phyloP scores from a whole-genome alignment of 2,329 filamentous ascomycete genomes.

The Colletotrichum salicis region DNA sequence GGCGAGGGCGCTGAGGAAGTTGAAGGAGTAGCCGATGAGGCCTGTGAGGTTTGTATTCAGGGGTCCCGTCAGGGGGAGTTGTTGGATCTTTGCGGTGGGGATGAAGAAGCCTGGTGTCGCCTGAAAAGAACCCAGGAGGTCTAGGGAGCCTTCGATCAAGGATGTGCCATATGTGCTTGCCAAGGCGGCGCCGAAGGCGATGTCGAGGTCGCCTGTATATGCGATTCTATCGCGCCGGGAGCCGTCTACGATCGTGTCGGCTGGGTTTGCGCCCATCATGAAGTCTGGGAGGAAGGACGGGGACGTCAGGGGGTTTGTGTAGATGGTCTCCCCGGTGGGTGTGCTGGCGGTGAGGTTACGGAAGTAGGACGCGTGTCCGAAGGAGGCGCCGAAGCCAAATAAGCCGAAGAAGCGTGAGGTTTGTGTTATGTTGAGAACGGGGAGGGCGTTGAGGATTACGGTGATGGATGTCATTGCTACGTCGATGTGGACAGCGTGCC shows the following conservation, averaged over 20 bases:
- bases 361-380: slow-evolving; percentile 43
- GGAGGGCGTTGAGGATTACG: slow-evolving; percentile 35
- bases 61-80: slow-evolving; percentile 36
- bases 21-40: slow-evolving; percentile 48
- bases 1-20: slow-evolving; percentile 45
- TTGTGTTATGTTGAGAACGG: slow-evolving; percentile 42
- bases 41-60: slow-evolving; percentile 43
- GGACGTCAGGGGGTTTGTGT: slow-evolving; percentile 42
- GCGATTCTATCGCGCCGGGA: slow-evolving; percentile 47
- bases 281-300: slow-evolving; percentile 44
- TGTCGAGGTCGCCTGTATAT: slow-evolving; percentile 46
- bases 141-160: slow-evolving; percentile 40
- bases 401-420: slow-evolving; percentile 43
- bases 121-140: slow-evolving; percentile 43
- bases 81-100: slow-evolving; percentile 46
- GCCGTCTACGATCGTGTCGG: slow-evolving; percentile 46
- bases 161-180: slow-evolving; percentile 42
- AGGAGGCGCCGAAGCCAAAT: slow-evolving; percentile 45
- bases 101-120: slow-evolving; percentile 44
- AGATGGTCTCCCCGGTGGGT: slow-evolving; percentile 35
- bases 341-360: slow-evolving; percentile 36
- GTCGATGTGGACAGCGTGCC: slow-evolving; percentile 33
- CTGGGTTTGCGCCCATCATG: slow-evolving; percentile 47
- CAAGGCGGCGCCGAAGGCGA: slow-evolving; percentile 40
- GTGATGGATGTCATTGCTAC: slow-evolving; percentile 9